phyloP scores from a whole-genome alignment of 2,329 filamentous ascomycete genomes.

The Trichoderma polysporum region DNA sequence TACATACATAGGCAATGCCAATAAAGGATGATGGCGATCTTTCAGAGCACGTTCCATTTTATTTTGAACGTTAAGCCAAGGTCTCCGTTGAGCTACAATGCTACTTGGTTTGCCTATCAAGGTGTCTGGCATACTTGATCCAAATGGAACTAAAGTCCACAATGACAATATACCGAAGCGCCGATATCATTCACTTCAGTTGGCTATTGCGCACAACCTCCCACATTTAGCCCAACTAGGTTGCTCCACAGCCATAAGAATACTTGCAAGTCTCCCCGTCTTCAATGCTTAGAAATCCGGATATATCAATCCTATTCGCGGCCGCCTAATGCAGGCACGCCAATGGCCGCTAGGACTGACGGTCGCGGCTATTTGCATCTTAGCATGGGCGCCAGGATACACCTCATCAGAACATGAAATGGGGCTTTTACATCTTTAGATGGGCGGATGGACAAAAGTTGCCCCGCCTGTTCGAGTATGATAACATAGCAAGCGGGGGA shows the following conservation, averaged over 20 bases:
- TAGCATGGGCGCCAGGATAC: not conserved
- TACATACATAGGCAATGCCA: not conserved
- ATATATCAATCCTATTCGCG: constrained; percentile 9
- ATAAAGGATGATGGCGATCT: not conserved
- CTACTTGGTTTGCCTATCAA: not conserved
- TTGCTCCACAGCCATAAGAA: not conserved
- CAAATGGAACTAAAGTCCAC: not conserved
- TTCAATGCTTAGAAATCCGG: constrained; percentile 18
- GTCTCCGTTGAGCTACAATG: not conserved
- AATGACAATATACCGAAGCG: not conserved
- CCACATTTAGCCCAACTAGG: not conserved
- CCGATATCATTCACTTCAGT: not conserved
- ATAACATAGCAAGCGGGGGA: not conserved
- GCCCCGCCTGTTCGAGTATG: not conserved
- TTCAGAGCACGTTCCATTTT: not conserved
- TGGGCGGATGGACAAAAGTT: not conserved
- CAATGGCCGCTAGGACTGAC: not conserved
- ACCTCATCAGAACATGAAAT: not conserved
- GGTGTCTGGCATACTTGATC: not conserved
- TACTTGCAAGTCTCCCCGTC: constrained; percentile 6
- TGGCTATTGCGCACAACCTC: not conserved
- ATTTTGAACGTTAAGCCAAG: not conserved
- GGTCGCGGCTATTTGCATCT: constrained; percentile 7
- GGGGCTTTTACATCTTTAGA: not conserved
- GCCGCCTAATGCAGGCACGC: not conserved